A percentile compares a stretch with the other conserved stretches of the same genome.
These are phyloP conservation scores for Aspergillus kassunensis DNA, from an alignment of 495 filamentous ascomycete species.

Conservation along the genomic window DNA sequence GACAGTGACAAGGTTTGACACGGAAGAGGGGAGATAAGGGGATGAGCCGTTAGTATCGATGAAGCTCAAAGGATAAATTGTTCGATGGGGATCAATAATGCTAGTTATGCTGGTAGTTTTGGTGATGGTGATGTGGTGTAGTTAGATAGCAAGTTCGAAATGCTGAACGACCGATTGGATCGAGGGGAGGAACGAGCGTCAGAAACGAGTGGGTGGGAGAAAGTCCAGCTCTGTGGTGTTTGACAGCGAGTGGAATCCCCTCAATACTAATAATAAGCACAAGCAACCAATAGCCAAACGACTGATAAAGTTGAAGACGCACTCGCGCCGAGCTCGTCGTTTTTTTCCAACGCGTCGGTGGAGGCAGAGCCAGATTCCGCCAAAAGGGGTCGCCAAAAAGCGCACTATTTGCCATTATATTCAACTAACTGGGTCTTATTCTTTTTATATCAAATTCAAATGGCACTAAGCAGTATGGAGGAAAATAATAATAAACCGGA, in stretches of 20 bases:
- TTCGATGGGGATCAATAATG: too few relatives aligned
- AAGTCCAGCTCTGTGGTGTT: background rate
- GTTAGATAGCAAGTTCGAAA: conserved; percentile 1
- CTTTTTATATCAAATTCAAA: background rate
- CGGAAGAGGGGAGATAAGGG: background rate
- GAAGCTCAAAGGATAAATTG: background rate
- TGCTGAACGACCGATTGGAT: conserved; percentile 13
- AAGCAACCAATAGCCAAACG: conserved; percentile 1
- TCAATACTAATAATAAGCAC: background rate
- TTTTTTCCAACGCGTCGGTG: conserved; percentile 7
- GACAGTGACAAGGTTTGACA: background rate
- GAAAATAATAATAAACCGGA: background rate
- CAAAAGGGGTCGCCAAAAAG: conserved; percentile 2
- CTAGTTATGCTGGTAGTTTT: too few relatives aligned
- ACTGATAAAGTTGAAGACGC: background rate
- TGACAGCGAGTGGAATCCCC: background rate
- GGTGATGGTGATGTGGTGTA: background rate
- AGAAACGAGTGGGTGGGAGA: conserved; percentile 8
- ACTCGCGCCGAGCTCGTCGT: too few relatives aligned
- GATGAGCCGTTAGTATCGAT: background rate
- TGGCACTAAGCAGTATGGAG: background rate
- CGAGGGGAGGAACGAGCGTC: conserved; percentile 14
- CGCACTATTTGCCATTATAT: conserved; percentile 2
- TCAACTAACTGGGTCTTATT: background rate
- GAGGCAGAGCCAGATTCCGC: background rate